phyloP scores from a whole-genome alignment of 2,329 filamentous ascomycete genomes.

The Aaosphaeria pasadenensis region DNA sequence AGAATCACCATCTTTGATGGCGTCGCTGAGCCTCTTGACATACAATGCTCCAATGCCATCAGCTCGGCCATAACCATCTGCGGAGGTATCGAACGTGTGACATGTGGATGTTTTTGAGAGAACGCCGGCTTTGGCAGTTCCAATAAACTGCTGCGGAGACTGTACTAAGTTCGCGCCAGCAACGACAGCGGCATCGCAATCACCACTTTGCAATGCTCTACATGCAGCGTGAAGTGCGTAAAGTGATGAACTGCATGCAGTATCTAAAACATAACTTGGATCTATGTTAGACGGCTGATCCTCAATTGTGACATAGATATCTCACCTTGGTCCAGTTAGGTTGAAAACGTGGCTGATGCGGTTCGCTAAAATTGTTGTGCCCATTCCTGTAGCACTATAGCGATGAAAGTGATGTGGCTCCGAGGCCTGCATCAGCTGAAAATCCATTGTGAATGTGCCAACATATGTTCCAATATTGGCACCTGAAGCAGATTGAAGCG shows the following conservation, averaged over 20 bases:
- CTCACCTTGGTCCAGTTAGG: not conserved
- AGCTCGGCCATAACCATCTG: not conserved
- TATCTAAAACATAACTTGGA: conserved; percentile 22
- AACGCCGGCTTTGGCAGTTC: not conserved
- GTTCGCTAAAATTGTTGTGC: conserved; percentile 24
- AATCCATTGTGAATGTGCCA: conserved; percentile 1
- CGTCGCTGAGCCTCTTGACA: not conserved
- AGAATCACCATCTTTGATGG: conserved; percentile 35
- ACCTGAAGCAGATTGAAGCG: conserved; percentile 1
- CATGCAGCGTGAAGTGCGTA: conserved; percentile 18
- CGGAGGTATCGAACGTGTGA: not conserved
- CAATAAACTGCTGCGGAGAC: not conserved
- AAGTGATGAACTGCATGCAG: conserved; percentile 30
- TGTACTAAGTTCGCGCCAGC: conserved; percentile 1
- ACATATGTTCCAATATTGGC: conserved; percentile 4
- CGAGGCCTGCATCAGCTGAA: not conserved
- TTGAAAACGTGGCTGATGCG: conserved; percentile 32
- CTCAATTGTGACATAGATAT: conserved; percentile 1
- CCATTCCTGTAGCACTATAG: conserved; percentile 14
- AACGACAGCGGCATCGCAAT: conserved; percentile 7
- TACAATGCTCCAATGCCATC: not conserved
- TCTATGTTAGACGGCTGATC: conserved; percentile 23
- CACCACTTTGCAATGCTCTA: conserved; percentile 4
- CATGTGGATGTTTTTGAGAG: not conserved
- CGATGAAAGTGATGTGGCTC: not conserved